Percentiles rank a stretch among this genome's conserved stretches.
Evolutionary conservation across 768 basidiomycete species (phyloP).

Genomic region (Phaeotremella skinneri): DNA sequence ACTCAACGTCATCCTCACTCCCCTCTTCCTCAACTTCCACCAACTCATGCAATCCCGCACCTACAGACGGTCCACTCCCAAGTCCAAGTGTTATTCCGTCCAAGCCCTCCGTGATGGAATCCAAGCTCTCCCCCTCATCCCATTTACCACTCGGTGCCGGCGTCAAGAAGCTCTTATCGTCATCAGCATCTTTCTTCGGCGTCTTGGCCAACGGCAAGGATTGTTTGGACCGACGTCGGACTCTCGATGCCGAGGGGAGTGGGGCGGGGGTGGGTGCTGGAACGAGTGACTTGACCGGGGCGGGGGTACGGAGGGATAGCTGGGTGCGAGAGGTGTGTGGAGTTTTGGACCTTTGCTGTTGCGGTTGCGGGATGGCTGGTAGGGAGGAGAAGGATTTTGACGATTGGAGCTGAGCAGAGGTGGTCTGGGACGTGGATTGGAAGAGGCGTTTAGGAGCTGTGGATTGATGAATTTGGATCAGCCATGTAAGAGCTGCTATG

Average conservation of each 20-base stretch:
- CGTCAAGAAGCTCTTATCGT: conserved; percentile 25
- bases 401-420: conserved; percentile 19
- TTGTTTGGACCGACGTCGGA: conserved; percentile 30
- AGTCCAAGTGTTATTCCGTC: conserved; percentile 7
- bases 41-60: conserved; percentile 4
- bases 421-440: conserved; percentile 22
- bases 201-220: conserved; percentile 16
- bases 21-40: conserved; percentile 26
- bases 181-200: conserved; percentile 15
- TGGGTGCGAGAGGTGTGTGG: conserved; percentile 18
- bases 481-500: too few relatives aligned
- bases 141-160: conserved; percentile 27
- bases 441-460: conserved; percentile 44
- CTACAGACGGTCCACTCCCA: background rate
- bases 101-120: conserved; percentile 21
- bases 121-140: conserved; percentile 41
- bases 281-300: conserved; percentile 17
- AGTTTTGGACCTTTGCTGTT: conserved; percentile 17
- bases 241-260: conserved; percentile 35
- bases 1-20: conserved; percentile 32
- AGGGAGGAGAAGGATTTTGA: conserved; percentile 37
- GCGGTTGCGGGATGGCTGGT: conserved; percentile 17
- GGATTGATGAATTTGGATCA: background rate
- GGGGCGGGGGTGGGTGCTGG: conserved; percentile 22
- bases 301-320: conserved; percentile 22